Percentiles rank a stretch among this genome's conserved stretches.
phyloP scores from a whole-genome alignment of 2,329 filamentous ascomycete species.

The Dendryphion nanum region DNA sequence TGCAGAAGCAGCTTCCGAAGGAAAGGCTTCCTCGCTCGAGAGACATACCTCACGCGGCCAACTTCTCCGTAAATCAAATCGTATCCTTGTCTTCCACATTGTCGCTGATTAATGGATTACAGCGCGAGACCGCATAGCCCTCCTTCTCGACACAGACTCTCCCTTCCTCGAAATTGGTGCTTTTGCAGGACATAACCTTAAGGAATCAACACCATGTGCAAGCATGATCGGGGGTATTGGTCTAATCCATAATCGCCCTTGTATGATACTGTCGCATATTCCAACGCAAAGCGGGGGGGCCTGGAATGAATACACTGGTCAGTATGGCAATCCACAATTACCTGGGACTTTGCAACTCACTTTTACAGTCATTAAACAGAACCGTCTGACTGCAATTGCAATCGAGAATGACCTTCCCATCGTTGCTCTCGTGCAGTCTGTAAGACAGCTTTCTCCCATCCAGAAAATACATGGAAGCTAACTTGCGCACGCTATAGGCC shows the following conservation, averaged over 20 bases:
- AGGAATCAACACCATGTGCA: slow-evolving; percentile 26
- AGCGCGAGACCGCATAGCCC: slow-evolving; percentile 41
- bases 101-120: not conserved
- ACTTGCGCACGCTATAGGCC: not conserved
- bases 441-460: not conserved
- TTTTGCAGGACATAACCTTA: slow-evolving; percentile 37
- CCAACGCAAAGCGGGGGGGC: slow-evolving; percentile 44
- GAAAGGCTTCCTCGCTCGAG: not conserved
- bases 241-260: too few relatives aligned
- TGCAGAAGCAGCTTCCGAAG: not conserved
- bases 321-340: not conserved
- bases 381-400: not conserved
- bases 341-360: too few relatives aligned
- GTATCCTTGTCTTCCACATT: too few relatives aligned
- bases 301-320: slow-evolving; percentile 39
- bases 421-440: not conserved
- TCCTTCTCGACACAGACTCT: slow-evolving; percentile 40
- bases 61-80: too few relatives aligned
- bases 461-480: too few relatives aligned
- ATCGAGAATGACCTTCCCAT: not conserved
- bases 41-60: not conserved
- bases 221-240: not conserved
- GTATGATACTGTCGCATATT: slow-evolving; percentile 43
- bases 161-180: slow-evolving; percentile 42
- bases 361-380: not conserved